Evolutionary conservation across 768 basidiomycete species (phyloP).

Genomic region (Candolleomyces eurysporus): DNA sequence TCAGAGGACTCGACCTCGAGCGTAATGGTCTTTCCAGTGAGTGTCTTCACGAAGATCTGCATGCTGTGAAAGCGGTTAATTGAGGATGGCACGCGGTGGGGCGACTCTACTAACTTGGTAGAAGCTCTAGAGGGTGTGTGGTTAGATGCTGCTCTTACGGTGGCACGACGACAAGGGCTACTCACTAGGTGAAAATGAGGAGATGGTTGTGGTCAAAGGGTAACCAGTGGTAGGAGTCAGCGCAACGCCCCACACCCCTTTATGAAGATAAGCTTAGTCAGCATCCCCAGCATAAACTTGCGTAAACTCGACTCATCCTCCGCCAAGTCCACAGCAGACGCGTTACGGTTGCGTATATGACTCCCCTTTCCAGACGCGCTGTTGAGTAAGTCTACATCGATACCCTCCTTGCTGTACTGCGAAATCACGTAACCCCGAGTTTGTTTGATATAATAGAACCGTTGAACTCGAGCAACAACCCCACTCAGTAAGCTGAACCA

Average conservation of each 20-base stretch:
- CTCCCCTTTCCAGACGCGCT: too few species aligned
- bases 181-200: not conserved
- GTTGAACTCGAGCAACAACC: too few species aligned
- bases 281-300: not conserved
- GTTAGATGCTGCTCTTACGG: too few species aligned
- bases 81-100: not conserved
- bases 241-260: not conserved
- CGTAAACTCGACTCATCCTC: too few species aligned
- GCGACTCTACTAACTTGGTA: not conserved
- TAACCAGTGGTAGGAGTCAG: not conserved
- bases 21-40: conserved; percentile 77
- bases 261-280: not conserved
- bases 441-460: too few species aligned
- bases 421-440: too few species aligned
- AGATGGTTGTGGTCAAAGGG: not conserved
- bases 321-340: too few species aligned
- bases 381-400: too few species aligned
- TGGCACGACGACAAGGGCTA: not conserved
- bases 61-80: conserved; percentile 25
- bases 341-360: too few species aligned
- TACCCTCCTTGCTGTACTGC: too few species aligned
- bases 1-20: conserved; percentile 72
- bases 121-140: not conserved
- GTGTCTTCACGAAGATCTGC: conserved; percentile 52
- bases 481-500: too few species aligned